phyloP scores from a whole-genome alignment of 1,139 yeast species.

The Pichia sp. region DNA sequence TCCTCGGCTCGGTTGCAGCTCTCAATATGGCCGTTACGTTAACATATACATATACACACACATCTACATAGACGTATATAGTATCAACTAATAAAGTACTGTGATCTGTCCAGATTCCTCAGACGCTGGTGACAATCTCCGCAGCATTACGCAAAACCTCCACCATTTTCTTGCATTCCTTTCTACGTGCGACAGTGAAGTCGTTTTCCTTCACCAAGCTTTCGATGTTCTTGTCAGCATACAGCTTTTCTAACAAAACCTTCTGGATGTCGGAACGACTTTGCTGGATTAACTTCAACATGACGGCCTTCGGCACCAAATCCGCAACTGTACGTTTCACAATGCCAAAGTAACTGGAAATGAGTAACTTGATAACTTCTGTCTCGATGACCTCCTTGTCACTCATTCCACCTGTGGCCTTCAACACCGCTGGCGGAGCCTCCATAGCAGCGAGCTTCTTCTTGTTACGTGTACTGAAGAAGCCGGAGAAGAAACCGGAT shows the following conservation, averaged over 20 bases:
- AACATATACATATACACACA: neutral
- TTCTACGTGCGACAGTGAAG: slow-evolving; percentile 87
- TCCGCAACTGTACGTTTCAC: slow-evolving; percentile 94
- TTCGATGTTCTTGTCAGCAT: slow-evolving; percentile 68
- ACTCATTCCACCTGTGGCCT: slow-evolving; percentile 92
- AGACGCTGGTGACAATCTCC: slow-evolving; percentile 86
- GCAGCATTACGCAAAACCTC: slow-evolving; percentile 84
- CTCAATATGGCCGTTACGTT: neutral
- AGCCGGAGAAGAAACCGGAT: slow-evolving; percentile 77
- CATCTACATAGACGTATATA: neutral
- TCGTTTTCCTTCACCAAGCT: slow-evolving; percentile 90
- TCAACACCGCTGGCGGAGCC: slow-evolving; percentile 92
- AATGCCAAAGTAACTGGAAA: slow-evolving; percentile 83
- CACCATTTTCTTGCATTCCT: slow-evolving; percentile 93
- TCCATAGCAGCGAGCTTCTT: slow-evolving; percentile 95
- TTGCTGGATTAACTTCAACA: slow-evolving; percentile 81
- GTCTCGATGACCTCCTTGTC: slow-evolving; percentile 97
- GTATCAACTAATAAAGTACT: neutral
- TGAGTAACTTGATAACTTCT: slow-evolving; percentile 89
- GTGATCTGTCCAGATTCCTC: slow-evolving; percentile 15
- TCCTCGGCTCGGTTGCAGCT: neutral
- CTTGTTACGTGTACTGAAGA: slow-evolving; percentile 87
- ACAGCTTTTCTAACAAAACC: slow-evolving; percentile 80
- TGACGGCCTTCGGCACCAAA: slow-evolving; percentile 89
- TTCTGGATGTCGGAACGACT: slow-evolving; percentile 88